A percentile compares a stretch with the other conserved stretches of the same genome.
Evolutionary conservation across 2,329 filamentous ascomycete species (phyloP).

Genomic region (Tolypocladium ovalisporum): DNA sequence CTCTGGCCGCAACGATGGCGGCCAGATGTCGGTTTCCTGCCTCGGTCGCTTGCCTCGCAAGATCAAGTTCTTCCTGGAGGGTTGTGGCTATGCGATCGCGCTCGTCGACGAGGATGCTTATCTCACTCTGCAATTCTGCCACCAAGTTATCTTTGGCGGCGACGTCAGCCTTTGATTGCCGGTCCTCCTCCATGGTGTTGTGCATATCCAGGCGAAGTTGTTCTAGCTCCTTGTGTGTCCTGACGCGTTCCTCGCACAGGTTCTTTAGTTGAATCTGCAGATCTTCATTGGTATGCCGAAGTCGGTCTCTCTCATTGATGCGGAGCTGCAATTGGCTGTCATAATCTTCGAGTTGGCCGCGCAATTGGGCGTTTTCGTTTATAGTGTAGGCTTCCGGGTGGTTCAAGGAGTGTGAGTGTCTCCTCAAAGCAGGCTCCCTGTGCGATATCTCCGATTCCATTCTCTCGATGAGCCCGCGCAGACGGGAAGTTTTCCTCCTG

Average conservation of each 20-base stretch:
- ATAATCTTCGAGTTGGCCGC: not conserved
- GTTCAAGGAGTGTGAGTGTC: not conserved
- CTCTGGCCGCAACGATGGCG: not conserved
- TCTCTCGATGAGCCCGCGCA: not conserved
- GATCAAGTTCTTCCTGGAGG: not conserved
- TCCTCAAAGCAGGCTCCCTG: not conserved
- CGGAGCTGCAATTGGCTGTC: not conserved
- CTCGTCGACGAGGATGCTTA: not conserved
- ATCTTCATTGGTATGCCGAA: not conserved
- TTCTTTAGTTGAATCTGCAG: not conserved
- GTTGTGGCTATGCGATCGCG: not conserved
- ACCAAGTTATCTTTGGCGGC: not conserved
- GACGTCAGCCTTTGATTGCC: not conserved
- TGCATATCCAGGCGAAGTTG: not conserved
- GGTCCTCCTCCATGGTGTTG: not conserved
- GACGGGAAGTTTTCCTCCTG: not conserved
- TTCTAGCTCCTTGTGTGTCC: not conserved
- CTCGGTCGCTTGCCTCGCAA: not conserved
- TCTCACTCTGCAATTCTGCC: not conserved
- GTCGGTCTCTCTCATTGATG: not conserved
- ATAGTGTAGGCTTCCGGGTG: not conserved
- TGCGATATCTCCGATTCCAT: not conserved
- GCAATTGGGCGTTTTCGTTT: not conserved
- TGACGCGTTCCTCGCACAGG: not conserved
- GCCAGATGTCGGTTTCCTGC: not conserved